Conservation (phyloP, 108 stramenopile genomes). For the Nitzschia inconspicua region DNA sequence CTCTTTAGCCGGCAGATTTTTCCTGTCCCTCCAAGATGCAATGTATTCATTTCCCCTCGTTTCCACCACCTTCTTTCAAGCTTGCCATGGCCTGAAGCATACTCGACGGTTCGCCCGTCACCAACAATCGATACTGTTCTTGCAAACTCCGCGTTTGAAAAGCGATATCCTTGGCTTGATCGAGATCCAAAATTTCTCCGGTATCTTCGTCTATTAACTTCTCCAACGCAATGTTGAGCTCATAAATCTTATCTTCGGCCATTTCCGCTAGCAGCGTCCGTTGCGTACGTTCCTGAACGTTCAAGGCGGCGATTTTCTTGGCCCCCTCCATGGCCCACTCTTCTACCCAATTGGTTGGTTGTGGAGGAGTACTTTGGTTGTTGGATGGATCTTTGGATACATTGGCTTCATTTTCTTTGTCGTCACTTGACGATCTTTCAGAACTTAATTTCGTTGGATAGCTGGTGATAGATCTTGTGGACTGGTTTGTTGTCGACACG, state of each 20-base stretch:
- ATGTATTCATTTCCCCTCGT: no score
- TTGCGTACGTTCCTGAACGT: conserved; percentile 33
- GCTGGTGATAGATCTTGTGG: no score
- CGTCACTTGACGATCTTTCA: no score
- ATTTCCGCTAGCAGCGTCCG: conserved; percentile 51
- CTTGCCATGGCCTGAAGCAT: conserved; percentile 11
- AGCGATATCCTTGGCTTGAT: conserved; percentile 38
- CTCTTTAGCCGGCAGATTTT: no score
- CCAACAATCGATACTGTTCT: conserved; percentile 47
- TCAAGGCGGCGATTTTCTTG: not conserved
- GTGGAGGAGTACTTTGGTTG: no score
- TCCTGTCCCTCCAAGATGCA: no score
- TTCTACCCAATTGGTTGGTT: conserved; percentile 16
- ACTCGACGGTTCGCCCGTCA: conserved; percentile 42
- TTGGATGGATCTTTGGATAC: no score
- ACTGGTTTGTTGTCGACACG: no score
- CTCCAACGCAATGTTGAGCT: conserved; percentile 36
- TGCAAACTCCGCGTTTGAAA: conserved; percentile 41
- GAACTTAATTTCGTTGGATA: no score
- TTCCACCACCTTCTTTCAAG: not conserved
- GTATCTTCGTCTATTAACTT: conserved; percentile 7
- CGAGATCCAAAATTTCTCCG: conserved; percentile 14
- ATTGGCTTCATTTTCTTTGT: no score
- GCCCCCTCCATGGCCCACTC: conserved; percentile 14
- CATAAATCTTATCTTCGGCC: conserved; percentile 51